A percentile compares a stretch with the other conserved stretches of the same genome.
These are phyloP conservation scores for Plicaturopsis crispa DNA, from an alignment of 768 basidiomycete species.

Conservation along the genomic window DNA sequence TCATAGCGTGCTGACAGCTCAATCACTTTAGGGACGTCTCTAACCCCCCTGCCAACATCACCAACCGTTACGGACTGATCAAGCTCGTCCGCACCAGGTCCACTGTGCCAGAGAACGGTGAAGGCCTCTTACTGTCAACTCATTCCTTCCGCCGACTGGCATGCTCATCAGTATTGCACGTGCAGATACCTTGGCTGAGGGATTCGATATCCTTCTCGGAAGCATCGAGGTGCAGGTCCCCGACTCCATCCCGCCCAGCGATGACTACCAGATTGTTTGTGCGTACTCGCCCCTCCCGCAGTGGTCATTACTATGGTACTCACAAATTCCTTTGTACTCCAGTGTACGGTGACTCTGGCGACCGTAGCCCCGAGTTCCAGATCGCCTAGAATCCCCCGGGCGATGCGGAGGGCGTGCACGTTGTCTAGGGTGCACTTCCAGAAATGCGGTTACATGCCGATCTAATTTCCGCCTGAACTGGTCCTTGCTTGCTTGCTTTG, in stretches of 20 bases:
- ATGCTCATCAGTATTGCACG: constrained; percentile 4
- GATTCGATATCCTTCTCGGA: constrained; percentile 23
- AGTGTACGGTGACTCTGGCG: constrained; percentile 31
- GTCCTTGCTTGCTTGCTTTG: too few species aligned
- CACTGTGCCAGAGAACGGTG: constrained; percentile 18
- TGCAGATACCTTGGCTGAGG: constrained; percentile 17
- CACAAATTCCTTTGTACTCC: constrained; percentile 1
- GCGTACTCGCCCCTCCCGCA: constrained; percentile 11
- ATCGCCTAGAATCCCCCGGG: too few species aligned
- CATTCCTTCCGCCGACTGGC: not conserved
- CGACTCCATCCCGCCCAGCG: constrained; percentile 15
- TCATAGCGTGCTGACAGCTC: too few species aligned
- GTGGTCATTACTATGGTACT: too few species aligned
- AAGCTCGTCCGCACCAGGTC: constrained; percentile 17
- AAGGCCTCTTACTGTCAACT: not conserved
- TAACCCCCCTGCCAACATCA: constrained; percentile 20
- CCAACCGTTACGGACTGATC: constrained; percentile 20
- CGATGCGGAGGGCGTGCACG: too few species aligned
- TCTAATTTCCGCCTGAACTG: too few species aligned
- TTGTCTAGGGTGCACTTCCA: too few species aligned
- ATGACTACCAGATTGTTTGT: constrained; percentile 24
- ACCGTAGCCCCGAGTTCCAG: constrained; percentile 23
- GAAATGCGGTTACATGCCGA: too few species aligned
- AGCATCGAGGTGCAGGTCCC: constrained; percentile 18
- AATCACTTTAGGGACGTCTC: constrained; percentile 29